Conservation (phyloP, 148 eudicot species). For the Simmondsia chinensis region DNA sequence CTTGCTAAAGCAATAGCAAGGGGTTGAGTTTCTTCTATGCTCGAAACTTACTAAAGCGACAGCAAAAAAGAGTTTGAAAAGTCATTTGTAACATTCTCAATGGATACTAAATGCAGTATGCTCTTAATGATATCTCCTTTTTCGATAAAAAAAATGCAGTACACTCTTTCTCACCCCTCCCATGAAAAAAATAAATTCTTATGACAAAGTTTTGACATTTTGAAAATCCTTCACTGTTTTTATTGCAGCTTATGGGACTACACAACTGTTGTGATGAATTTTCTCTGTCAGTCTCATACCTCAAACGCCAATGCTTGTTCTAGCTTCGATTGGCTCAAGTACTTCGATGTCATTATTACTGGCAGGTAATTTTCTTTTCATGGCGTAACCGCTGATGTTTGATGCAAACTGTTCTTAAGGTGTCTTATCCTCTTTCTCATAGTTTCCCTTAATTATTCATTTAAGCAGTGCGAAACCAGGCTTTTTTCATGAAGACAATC, state of each 20-base stretch:
- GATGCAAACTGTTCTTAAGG: no score
- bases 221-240: conserved; percentile 1
- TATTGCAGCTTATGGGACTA: conserved; percentile 95
- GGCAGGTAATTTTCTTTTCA: conserved; percentile 59
- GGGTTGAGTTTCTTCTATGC: no score
- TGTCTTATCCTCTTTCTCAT: not conserved
- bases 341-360: conserved; percentile 89
- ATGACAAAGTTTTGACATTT: not conserved
- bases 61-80: no score
- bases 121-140: no score
- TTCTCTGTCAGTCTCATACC: conserved; percentile 53
- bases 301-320: conserved; percentile 23
- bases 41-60: no score
- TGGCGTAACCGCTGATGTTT: no score
- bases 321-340: conserved; percentile 76
- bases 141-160: no score
- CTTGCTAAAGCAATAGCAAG: no score
- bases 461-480: conserved; percentile 79
- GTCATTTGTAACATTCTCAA: not conserved
- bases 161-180: no score
- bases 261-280: conserved; percentile 90
- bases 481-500: conserved; percentile 90
- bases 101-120: no score
- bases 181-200: no score
- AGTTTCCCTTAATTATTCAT: conserved; percentile 1